A percentile compares a stretch with the other conserved stretches of the same genome.
These are phyloP conservation scores for Diaporthe capsici DNA, from an alignment of 2,329 filamentous ascomycete genomes.

Conservation along the genomic window DNA sequence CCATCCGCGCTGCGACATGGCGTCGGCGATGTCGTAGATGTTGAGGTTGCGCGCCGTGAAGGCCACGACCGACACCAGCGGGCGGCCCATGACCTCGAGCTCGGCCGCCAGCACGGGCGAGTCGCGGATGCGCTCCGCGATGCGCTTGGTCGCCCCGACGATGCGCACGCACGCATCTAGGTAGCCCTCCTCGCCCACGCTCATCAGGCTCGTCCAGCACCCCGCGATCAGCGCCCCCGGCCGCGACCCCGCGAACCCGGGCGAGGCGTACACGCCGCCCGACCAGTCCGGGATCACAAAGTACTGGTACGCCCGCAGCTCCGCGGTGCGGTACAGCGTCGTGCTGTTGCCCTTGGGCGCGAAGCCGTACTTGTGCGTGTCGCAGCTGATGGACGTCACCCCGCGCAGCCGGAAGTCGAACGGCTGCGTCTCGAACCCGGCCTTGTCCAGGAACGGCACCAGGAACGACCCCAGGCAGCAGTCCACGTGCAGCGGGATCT, in stretches of 20 bases:
- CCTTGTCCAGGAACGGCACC: slow-evolving; percentile 89
- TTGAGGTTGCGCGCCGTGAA: slow-evolving; percentile 89
- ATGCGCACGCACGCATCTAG: slow-evolving; percentile 89
- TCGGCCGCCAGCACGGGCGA: slow-evolving; percentile 79
- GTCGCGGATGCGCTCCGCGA: slow-evolving; percentile 80
- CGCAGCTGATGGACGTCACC: slow-evolving; percentile 94
- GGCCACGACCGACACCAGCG: slow-evolving; percentile 90
- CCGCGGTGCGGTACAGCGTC: slow-evolving; percentile 86
- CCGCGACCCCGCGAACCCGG: slow-evolving; percentile 90
- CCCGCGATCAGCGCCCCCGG: slow-evolving; percentile 95
- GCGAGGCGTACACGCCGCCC: slow-evolving; percentile 95
- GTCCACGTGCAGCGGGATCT: slow-evolving; percentile 93
- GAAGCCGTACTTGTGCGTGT: slow-evolving; percentile 99
- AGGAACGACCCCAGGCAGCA: slow-evolving; percentile 98
- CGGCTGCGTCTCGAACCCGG: slow-evolving; percentile 89
- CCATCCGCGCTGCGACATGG: slow-evolving; percentile 88
- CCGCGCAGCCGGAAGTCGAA: slow-evolving; percentile 97
- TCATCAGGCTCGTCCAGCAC: slow-evolving; percentile 95
- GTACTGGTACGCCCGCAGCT: slow-evolving; percentile 91
- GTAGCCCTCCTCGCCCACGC: slow-evolving; percentile 89
- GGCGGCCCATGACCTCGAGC: slow-evolving; percentile 85
- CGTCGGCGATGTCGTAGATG: slow-evolving; percentile 95
- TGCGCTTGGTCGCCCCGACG: slow-evolving; percentile 87
- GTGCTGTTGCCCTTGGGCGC: slow-evolving; percentile 98
- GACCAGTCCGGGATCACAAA: slow-evolving; percentile 96